Evolutionary conservation across 257 asterid species (phyloP), one percentile per base, ranked within the genome.

Genomic region (Echites panduratus): DNA sequence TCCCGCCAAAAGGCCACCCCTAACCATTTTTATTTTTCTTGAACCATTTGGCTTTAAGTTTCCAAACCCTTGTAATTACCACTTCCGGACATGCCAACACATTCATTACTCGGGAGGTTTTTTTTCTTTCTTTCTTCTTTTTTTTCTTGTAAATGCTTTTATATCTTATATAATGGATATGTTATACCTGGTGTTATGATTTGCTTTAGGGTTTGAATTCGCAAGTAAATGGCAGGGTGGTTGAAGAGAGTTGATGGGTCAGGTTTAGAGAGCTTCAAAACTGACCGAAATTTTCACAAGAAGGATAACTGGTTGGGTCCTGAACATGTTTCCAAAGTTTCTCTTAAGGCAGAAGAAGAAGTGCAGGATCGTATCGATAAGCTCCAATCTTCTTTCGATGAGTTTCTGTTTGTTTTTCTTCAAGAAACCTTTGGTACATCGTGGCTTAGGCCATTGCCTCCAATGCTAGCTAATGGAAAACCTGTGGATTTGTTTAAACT

Each of bases 181-280:
- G 70, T 56, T 73, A 6, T 7, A 45, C 2, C 73, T 61, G 32
- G 70, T 4, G 73, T 59, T 70, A 56, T 66, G 79, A 66, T 74
- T 77, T 81, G 76, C 62, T 86, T 67, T 85, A 82, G 89, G 89
- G 76, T 75, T 78, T 85, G 82, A 84, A 72, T 81, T 68, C 54
- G 47, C 50, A 73, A 76, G 77, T 24, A 76, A 74, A 92, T 89
- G 96, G 85, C 90, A 86, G 96, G 96, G 38, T 79, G 89, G 83
- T 76, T 77, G 82, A 79, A 82, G 67, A 74, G 82, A 66, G 90
- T 77, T 73, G 77, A 75, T 70, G 89, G 82, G 77, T 85, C 83
- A 43, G 76, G 85, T 72, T 56, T 83, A 61, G 86, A 76, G 62
- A 38, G 76, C 80, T 61, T 29, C 76, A 73, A 56, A 24, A 9